Conservation (phyloP, 2,329 filamentous ascomycete species). For the Ascochyta clinopodiicola region DNA sequence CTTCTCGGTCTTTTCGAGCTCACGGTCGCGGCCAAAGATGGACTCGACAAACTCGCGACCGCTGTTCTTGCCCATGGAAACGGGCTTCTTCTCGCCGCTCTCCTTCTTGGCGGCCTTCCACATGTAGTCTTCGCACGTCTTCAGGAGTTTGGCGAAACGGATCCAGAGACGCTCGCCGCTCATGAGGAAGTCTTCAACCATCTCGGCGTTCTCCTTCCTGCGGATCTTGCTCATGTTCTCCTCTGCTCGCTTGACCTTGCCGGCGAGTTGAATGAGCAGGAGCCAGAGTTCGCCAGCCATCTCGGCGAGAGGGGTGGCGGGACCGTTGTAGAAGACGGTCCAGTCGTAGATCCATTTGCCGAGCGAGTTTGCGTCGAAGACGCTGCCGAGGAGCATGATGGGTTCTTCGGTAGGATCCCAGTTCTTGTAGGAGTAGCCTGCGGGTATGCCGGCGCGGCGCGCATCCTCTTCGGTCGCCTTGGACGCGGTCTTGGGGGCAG, state of each 20-base stretch:
- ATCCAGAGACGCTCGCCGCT: slow-evolving; percentile 86
- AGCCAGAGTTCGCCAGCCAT: slow-evolving; percentile 96
- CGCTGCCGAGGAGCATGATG: slow-evolving; percentile 91
- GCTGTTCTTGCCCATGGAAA: slow-evolving; percentile 84
- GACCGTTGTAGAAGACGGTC: slow-evolving; percentile 90
- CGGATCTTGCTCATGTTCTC: slow-evolving; percentile 77
- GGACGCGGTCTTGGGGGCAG: slow-evolving; percentile 44
- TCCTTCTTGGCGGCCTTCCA: slow-evolving; percentile 81
- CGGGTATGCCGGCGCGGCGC: slow-evolving; percentile 72
- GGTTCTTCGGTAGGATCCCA: slow-evolving; percentile 96
- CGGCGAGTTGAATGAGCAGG: slow-evolving; percentile 88
- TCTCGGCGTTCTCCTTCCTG: slow-evolving; percentile 74
- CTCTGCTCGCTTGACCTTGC: slow-evolving; percentile 91
- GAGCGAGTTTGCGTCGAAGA: slow-evolving; percentile 96
- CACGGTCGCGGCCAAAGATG: slow-evolving; percentile 89
- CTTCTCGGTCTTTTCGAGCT: slow-evolving; percentile 88
- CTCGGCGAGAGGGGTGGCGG: slow-evolving; percentile 82
- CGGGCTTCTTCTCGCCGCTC: slow-evolving; percentile 64
- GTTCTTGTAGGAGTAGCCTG: slow-evolving; percentile 94
- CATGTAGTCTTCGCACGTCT: slow-evolving; percentile 94
- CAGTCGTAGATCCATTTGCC: slow-evolving; percentile 99
- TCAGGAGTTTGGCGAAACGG: slow-evolving; percentile 84
- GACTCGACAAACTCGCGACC: slow-evolving; percentile 96
- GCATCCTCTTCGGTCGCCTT: slow-evolving; percentile 71
- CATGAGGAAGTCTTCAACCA: slow-evolving; percentile 88